phyloP scores from a whole-genome alignment of 2,329 filamentous ascomycete genomes.

The Curvularia lunata region DNA sequence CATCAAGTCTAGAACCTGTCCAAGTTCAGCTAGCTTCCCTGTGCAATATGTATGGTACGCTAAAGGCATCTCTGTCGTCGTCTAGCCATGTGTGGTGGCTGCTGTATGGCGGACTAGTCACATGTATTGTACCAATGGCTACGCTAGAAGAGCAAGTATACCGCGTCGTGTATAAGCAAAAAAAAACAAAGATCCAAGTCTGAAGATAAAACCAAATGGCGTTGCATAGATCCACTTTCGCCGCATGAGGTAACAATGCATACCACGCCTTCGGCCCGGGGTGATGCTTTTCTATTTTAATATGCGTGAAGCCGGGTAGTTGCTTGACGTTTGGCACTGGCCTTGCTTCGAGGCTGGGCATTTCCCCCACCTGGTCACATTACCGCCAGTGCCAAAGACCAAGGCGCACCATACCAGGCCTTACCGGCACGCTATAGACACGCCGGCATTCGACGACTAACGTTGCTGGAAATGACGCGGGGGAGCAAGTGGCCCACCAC shows the following conservation, averaged over 20 bases:
- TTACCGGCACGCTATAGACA: not conserved
- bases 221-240: not conserved
- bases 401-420: not conserved
- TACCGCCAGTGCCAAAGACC: not conserved
- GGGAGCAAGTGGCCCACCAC: conserved; percentile 3
- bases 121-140: not conserved
- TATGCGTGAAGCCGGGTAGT: not conserved
- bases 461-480: not conserved
- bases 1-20: not conserved
- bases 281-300: not conserved
- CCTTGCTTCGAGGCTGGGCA: not conserved
- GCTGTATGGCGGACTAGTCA: not conserved
- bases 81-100: not conserved
- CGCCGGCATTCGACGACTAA: not conserved
- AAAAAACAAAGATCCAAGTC: not conserved
- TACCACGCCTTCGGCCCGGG: not conserved
- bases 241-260: not conserved
- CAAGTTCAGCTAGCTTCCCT: not conserved
- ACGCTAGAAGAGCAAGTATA: not conserved
- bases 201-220: not conserved
- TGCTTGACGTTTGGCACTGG: too few relatives aligned
- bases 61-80: not conserved
- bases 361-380: not conserved
- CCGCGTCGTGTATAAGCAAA: not conserved
- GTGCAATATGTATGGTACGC: not conserved